These are phyloP conservation scores for Alternaria postmessia DNA, from an alignment of 2,329 filamentous ascomycete species.

Conservation along the genomic window DNA sequence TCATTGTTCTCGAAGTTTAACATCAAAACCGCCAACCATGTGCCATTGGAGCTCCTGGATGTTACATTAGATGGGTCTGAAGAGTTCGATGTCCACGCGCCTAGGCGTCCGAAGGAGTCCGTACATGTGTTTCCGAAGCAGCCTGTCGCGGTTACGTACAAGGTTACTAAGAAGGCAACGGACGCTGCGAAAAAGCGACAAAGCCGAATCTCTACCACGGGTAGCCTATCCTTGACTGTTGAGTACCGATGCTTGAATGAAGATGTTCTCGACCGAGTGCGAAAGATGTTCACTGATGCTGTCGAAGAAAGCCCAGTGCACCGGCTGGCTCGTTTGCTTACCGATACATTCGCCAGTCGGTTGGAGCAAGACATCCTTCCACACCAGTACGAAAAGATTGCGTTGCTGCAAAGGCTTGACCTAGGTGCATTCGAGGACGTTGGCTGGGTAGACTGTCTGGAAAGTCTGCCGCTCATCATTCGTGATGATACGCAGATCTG, in stretches of 20 bases:
- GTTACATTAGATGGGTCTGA: conserved; percentile 76
- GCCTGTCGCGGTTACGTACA: conserved; percentile 82
- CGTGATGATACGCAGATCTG: conserved; percentile 58
- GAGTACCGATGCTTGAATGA: conserved; percentile 80
- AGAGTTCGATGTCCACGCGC: conserved; percentile 70
- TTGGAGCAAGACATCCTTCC: conserved; percentile 57
- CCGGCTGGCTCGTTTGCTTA: conserved; percentile 60
- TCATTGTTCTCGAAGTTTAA: conserved; percentile 89
- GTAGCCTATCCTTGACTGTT: conserved; percentile 70
- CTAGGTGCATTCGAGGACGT: conserved; percentile 61
- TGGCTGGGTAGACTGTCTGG: conserved; percentile 63
- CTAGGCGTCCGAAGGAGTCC: conserved; percentile 52
- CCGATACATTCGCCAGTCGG: conserved; percentile 59
- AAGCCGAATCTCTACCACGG: conserved; percentile 42
- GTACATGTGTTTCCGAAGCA: conserved; percentile 80
- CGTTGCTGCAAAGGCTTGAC: conserved; percentile 62
- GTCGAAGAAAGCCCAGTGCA: conserved; percentile 59
- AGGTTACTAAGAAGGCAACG: conserved; percentile 67
- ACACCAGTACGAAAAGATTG: conserved; percentile 62
- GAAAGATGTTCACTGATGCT: conserved; percentile 56
- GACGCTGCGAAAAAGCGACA: conserved; percentile 35
- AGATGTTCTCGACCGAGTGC: conserved; percentile 66
- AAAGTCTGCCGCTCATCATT: conserved; percentile 57
- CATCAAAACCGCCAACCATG: conserved; percentile 78
- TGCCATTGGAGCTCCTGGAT: conserved; percentile 76